A percentile compares a stretch with the other conserved stretches of the same genome.
Conservation (phyloP, 2,329 filamentous ascomycete species). For the Venturia effusa region DNA sequence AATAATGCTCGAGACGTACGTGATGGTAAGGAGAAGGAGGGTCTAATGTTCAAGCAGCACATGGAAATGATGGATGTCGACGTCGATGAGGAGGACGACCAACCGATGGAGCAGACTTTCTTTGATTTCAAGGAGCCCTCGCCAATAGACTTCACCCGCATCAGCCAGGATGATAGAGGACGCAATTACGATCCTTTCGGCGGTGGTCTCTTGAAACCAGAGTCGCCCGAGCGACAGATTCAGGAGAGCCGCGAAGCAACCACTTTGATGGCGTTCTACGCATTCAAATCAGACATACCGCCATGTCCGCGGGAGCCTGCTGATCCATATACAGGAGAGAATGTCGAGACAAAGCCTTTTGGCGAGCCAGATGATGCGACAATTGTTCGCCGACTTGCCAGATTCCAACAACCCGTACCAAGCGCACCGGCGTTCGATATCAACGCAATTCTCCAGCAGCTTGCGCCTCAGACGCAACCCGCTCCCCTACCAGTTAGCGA, state of each 20-base stretch:
- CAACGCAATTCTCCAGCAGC: conserved; percentile 1
- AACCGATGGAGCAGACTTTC: conserved; percentile 34
- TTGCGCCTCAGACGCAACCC: not conserved
- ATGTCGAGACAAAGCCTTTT: conserved; percentile 25
- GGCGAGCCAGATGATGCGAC: conserved; percentile 22
- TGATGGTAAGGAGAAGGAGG: conserved; percentile 54
- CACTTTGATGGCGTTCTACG: conserved; percentile 38
- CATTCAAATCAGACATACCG: conserved; percentile 33
- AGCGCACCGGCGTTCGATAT: conserved; percentile 1
- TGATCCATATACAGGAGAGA: conserved; percentile 19
- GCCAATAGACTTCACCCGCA: conserved; percentile 32
- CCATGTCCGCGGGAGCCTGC: conserved; percentile 34
- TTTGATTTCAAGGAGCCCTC: conserved; percentile 24
- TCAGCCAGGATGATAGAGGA: conserved; percentile 29
- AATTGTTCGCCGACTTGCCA: conserved; percentile 10
- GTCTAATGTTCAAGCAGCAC: conserved; percentile 42
- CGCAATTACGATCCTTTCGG: conserved; percentile 36
- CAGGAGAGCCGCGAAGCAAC: conserved; percentile 35
- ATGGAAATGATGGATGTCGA: conserved; percentile 51
- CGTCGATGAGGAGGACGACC: conserved; percentile 44
- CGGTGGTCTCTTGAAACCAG: conserved; percentile 29
- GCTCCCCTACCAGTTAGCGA: not conserved
- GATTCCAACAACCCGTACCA: not conserved
- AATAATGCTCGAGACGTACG: conserved; percentile 60
- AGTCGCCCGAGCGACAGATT: conserved; percentile 31